Base-by-base conservation (phyloP, 768 basidiomycete genomes). In the Cyclocybe cylindracea region DNA sequence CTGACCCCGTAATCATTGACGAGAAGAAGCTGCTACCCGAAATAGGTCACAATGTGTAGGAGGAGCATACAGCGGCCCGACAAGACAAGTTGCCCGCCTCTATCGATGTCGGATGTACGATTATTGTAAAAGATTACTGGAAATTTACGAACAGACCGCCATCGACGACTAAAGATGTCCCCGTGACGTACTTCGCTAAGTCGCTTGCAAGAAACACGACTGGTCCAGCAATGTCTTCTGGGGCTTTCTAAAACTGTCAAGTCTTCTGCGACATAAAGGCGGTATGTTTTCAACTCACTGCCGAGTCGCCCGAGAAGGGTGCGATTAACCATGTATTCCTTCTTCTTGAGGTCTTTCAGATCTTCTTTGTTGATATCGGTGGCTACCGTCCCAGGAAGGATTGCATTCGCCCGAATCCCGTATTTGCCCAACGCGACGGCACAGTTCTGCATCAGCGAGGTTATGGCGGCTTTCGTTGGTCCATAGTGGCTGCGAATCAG, bases 281-380 rank as follows among this genome's bases (percentile, higher is more conserved):
- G 13, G 41, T 36, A 38, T 50, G 24, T n/a, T 16, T 16, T 11
- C 29, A 16, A 61, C 74, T 62, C 56, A 83, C 80, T 71, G 42
- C 89, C 88, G 4, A 91, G 75, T 56, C 89, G 70, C 10, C 85
- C 84, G 10, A 91, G 70, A 46, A 77, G 78, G 16, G 85, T 88
- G 51, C 89, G 74, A 39, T 80, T 77, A 51, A 82, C 70, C 78
- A 86, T 89, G 54, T 79, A 77, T 39, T 79, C 76, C 18, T 84
- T 73, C 65, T 89, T 90, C 39, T 61, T 66, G 2, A 66, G 63
- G 57, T 87, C 78, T 10, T 83, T 63, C 32, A 91, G 77, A 66
- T 91, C 87, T 53, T 87, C 87, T 59, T 82, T 82, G 70, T 91
- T 90, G 68, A 89, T 89, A 56, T 85, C 78, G 14, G 89, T 91